A percentile compares a stretch with the other conserved stretches of the same genome.
Evolutionary conservation across 768 basidiomycete genomes (phyloP).

Genomic region (Solioccasus polychromus): DNA sequence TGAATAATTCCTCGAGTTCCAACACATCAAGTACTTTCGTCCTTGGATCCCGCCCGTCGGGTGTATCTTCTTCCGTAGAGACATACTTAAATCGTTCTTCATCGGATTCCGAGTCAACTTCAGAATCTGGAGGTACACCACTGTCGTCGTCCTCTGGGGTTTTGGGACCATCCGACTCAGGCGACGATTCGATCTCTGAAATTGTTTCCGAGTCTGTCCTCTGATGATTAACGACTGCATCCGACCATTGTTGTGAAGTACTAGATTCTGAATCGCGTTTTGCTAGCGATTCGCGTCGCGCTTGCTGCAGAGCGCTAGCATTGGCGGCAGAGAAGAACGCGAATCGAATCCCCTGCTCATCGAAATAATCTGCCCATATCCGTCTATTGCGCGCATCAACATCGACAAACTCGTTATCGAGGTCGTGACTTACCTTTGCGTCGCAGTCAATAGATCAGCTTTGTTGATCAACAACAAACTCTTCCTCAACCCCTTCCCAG

Average conservation of each 20-base stretch:
- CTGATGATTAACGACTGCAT: neutral
- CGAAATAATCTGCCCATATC: slow-evolving; percentile 92
- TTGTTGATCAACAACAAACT: slow-evolving; percentile 92
- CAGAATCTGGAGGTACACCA: slow-evolving; percentile 23
- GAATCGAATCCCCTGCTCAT: slow-evolving; percentile 67
- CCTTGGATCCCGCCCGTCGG: slow-evolving; percentile 56
- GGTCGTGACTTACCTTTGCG: slow-evolving; percentile 66
- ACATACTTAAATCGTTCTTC: slow-evolving; percentile 46
- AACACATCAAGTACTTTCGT: slow-evolving; percentile 78
- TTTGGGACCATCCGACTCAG: slow-evolving; percentile 29
- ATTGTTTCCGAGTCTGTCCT: neutral
- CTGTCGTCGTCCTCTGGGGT: slow-evolving; percentile 32
- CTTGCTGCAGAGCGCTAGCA: slow-evolving; percentile 80
- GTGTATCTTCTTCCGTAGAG: slow-evolving; percentile 51
- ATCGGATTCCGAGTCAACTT: slow-evolving; percentile 30
- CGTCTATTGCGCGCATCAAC: slow-evolving; percentile 51
- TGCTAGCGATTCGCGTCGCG: slow-evolving; percentile 48
- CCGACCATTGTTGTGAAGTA: neutral
- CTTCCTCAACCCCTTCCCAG: slow-evolving; percentile 67
- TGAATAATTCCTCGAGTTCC: slow-evolving; percentile 85
- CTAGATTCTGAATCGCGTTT: slow-evolving; percentile 21
- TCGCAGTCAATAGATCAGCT: slow-evolving; percentile 82
- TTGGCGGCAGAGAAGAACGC: slow-evolving; percentile 94
- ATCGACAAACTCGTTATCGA: neutral
- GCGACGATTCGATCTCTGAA: slow-evolving; percentile 26